Evolutionary conservation across 768 basidiomycete genomes (phyloP).

Genomic region (Pleurotus tuoliensis): DNA sequence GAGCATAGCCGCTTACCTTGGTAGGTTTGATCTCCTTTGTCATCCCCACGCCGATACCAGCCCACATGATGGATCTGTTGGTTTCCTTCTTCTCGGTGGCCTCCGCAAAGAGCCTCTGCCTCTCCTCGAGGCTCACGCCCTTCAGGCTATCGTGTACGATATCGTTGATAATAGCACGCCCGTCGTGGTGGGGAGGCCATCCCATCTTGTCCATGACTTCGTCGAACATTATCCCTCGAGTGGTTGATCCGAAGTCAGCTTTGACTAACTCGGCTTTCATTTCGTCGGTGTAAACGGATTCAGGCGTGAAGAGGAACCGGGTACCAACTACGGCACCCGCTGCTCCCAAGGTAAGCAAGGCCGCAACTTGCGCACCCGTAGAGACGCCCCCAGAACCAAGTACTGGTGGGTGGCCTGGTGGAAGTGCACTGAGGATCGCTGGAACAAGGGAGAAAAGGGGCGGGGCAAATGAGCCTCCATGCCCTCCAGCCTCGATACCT

Average conservation of each 20-base stretch:
- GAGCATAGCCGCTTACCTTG: background rate
- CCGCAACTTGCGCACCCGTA: conserved; percentile 38
- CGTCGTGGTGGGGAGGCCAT: conserved; percentile 40
- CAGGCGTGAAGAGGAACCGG: conserved; percentile 41
- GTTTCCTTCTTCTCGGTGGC: conserved; percentile 25
- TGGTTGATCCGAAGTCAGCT: conserved; percentile 28
- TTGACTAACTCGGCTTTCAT: conserved; percentile 35
- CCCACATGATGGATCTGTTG: conserved; percentile 34
- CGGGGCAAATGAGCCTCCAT: conserved; percentile 33
- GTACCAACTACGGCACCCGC: conserved; percentile 44
- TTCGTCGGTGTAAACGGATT: conserved; percentile 32
- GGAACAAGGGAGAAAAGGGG: conserved; percentile 35
- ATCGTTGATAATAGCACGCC: conserved; percentile 35
- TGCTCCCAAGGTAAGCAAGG: conserved; percentile 40
- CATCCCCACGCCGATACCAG: conserved; percentile 37
- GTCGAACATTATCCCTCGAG: conserved; percentile 39
- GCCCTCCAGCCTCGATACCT: conserved; percentile 51
- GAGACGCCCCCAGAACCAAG: conserved; percentile 48
- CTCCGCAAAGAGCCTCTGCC: conserved; percentile 21
- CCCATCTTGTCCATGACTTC: conserved; percentile 27
- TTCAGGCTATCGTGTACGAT: conserved; percentile 24
- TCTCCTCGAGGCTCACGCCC: conserved; percentile 24
- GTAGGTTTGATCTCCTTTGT: conserved; percentile 20
- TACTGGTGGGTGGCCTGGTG: conserved; percentile 26
- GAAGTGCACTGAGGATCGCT: conserved; percentile 27